Conservation (phyloP, 1,284 basidiomycete species). For the Mycena citricolor region DNA sequence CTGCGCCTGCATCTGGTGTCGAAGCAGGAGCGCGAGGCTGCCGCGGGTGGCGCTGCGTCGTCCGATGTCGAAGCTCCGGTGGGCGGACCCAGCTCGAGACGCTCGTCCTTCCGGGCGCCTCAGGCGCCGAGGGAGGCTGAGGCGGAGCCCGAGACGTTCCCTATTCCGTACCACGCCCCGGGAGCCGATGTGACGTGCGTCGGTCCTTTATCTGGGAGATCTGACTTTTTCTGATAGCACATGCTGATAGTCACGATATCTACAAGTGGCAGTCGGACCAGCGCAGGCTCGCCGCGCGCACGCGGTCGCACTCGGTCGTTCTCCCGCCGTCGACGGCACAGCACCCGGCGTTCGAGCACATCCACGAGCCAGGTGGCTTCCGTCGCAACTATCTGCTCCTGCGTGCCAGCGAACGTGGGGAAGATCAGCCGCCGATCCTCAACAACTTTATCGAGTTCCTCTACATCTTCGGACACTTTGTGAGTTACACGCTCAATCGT, state of each 20-base stretch:
- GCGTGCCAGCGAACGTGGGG: constrained; percentile 66
- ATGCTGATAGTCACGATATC: constrained; percentile 87
- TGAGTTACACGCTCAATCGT: too few species aligned
- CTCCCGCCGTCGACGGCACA: constrained; percentile 50
- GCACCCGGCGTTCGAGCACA: constrained; percentile 82
- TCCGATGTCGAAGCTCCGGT: constrained; percentile 35
- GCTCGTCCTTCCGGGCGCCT: constrained; percentile 26
- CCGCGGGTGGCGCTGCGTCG: constrained; percentile 29
- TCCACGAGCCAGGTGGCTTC: constrained; percentile 93
- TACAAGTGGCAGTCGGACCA: constrained; percentile 92
- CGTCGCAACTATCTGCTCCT: constrained; percentile 82
- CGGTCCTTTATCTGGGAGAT: constrained; percentile 15
- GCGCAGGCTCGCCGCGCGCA: constrained; percentile 53
- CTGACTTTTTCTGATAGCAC: constrained; percentile 11
- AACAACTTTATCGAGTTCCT: constrained; percentile 93
- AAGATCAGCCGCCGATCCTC: constrained; percentile 63
- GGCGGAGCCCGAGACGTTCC: constrained; percentile 68
- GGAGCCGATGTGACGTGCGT: constrained; percentile 91
- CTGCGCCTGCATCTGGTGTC: constrained; percentile 80
- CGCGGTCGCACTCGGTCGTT: constrained; percentile 73
- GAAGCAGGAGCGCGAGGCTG: constrained; percentile 58
- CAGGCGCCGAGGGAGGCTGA: constrained; percentile 26
- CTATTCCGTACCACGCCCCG: constrained; percentile 80
- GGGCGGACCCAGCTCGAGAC: constrained; percentile 13
- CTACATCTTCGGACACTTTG: constrained; percentile 92